Percentiles rank a stretch among this genome's conserved stretches.
Conservation (phyloP, 73 alveolate genomes). For the Tetrahymena thermophila region DNA sequence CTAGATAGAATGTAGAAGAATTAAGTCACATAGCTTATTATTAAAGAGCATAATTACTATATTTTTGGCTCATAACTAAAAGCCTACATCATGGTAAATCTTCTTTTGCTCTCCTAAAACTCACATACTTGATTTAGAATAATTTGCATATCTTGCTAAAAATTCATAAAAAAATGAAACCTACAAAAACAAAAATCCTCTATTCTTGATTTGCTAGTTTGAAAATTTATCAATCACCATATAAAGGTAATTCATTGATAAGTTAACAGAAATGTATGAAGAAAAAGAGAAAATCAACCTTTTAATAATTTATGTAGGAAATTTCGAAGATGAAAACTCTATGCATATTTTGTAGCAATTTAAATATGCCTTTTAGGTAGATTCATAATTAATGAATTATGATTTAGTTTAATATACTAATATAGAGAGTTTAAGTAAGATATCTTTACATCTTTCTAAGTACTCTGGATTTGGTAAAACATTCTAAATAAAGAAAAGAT, state of each 20-base stretch:
- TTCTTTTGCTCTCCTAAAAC: background rate
- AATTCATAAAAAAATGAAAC: background rate
- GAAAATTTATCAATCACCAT: background rate
- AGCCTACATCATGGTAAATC: background rate
- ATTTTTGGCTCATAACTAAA: background rate
- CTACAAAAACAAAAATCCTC: background rate
- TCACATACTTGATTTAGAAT: background rate
- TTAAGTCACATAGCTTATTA: background rate
- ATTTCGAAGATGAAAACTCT: background rate
- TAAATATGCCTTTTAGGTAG: background rate
- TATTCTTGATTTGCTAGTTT: background rate
- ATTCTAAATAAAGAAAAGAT: background rate
- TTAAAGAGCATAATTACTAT: background rate
- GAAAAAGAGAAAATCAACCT: background rate
- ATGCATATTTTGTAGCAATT: background rate
- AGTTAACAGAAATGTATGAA: background rate
- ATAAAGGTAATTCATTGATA: background rate
- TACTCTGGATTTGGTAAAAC: background rate
- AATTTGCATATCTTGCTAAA: background rate
- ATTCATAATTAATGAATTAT: background rate
- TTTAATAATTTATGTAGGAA: background rate
- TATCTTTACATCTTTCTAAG: background rate
- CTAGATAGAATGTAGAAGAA: background rate
- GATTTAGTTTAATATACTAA: background rate
- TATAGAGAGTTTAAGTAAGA: background rate